Evolutionary conservation across 2,329 filamentous ascomycete genomes (phyloP).

Genomic region (Phaeosphaeria sp.): DNA sequence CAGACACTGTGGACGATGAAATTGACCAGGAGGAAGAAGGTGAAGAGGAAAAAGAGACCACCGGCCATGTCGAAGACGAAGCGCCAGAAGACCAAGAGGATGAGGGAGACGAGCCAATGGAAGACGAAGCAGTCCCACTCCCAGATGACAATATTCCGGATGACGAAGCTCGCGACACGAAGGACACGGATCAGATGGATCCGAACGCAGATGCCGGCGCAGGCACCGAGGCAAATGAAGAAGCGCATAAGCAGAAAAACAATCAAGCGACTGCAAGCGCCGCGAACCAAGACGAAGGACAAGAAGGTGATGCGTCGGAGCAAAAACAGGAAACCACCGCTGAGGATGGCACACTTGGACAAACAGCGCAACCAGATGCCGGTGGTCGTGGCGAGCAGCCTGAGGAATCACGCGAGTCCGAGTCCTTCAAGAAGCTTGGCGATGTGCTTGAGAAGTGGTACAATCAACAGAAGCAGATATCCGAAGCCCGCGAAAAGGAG

Average conservation of each 20-base stretch:
- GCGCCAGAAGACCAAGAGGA: conserved; percentile 55
- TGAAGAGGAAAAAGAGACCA: conserved; percentile 45
- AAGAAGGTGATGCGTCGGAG: conserved; percentile 69
- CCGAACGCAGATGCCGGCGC: conserved; percentile 66
- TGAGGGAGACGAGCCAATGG: conserved; percentile 57
- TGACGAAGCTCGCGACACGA: conserved; percentile 54
- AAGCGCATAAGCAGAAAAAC: conserved; percentile 62
- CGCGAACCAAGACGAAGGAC: conserved; percentile 69
- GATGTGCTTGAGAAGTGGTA: conserved; percentile 95
- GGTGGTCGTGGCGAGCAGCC: conserved; percentile 46
- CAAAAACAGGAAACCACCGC: conserved; percentile 69
- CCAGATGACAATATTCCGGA: conserved; percentile 61
- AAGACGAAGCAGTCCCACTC: conserved; percentile 45
- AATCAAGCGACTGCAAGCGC: conserved; percentile 64
- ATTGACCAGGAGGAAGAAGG: conserved; percentile 40
- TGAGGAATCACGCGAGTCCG: conserved; percentile 56
- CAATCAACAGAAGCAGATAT: conserved; percentile 83
- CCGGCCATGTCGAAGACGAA: conserved; percentile 44
- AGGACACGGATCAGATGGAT: conserved; percentile 59
- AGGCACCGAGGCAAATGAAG: conserved; percentile 69
- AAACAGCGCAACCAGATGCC: conserved; percentile 44
- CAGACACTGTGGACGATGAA: conserved; percentile 44
- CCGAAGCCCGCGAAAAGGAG: conserved; percentile 53
- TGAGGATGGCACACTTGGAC: conserved; percentile 63
- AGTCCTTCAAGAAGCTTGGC: conserved; percentile 93